These are phyloP conservation scores for Lepraria neglecta DNA, from an alignment of 495 filamentous ascomycete species.

Conservation along the genomic window DNA sequence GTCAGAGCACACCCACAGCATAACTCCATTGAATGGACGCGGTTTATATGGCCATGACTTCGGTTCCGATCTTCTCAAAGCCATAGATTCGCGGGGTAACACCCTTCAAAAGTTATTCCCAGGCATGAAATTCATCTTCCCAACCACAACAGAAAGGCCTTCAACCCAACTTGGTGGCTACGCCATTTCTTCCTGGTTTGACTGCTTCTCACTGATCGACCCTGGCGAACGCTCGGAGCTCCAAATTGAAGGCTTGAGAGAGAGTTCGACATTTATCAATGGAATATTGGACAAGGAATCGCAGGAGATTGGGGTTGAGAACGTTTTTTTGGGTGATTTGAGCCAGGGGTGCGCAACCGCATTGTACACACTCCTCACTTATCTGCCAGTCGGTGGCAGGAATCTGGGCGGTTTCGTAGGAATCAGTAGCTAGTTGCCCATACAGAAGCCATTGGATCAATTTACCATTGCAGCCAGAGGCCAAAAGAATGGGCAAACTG, in stretches of 20 bases:
- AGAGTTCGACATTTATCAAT: neutral
- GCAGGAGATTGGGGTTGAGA: neutral
- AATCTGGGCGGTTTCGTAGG: conserved; percentile 1
- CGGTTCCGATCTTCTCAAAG: neutral
- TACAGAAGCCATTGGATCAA: neutral
- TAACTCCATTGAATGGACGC: neutral
- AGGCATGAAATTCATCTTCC: conserved; percentile 18
- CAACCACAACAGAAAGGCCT: neutral
- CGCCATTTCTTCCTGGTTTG: conserved; percentile 3
- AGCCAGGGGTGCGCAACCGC: conserved; percentile 4
- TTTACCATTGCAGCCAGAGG: too few species aligned
- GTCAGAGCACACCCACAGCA: neutral
- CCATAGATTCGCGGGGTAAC: neutral
- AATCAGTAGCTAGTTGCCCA: neutral
- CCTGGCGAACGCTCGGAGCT: neutral
- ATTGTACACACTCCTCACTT: neutral
- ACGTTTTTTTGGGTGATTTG: neutral
- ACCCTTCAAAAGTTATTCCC: conserved; percentile 15
- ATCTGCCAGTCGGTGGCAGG: neutral
- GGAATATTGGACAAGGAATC: neutral
- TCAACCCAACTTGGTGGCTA: neutral
- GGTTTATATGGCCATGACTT: neutral
- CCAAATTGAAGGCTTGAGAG: neutral
- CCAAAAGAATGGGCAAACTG: too few species aligned
- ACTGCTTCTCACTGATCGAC: neutral